These are phyloP conservation scores for Neltuma alba DNA, from an alignment of 306 rosid species.

Conservation along the genomic window DNA sequence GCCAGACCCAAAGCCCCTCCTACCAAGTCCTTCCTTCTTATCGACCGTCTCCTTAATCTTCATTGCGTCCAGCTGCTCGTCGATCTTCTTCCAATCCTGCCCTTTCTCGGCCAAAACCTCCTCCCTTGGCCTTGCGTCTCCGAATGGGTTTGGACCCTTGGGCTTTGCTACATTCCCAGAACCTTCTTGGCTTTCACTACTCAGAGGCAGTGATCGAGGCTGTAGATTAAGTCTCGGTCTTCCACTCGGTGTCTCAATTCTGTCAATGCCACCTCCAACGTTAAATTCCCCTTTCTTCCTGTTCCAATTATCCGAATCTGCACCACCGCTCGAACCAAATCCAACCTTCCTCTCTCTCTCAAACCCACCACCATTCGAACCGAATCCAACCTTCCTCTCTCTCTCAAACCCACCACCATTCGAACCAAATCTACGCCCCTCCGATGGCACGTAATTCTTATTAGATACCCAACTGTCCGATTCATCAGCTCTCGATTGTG, in stretches of 20 bases:
- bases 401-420: conserved; percentile 65
- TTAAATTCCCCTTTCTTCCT: conserved; percentile 50
- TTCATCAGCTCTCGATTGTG: conserved; percentile 88
- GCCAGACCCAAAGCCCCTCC: conserved; percentile 52
- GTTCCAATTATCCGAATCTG: conserved; percentile 70
- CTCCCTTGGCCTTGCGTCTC: conserved; percentile 79
- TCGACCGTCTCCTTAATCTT: conserved; percentile 52
- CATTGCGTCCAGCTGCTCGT: conserved; percentile 62
- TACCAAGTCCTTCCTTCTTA: conserved; percentile 46
- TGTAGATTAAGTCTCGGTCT: conserved; percentile 86
- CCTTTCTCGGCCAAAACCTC: conserved; percentile 78
- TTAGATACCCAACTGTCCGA: conserved; percentile 82
- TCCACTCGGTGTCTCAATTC: conserved; percentile 35
- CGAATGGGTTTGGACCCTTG: conserved; percentile 73
- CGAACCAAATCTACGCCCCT: conserved; percentile 61
- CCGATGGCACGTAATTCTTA: conserved; percentile 62
- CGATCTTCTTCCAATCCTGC: conserved; percentile 72
- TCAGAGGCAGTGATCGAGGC: conserved; percentile 61
- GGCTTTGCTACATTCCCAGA: conserved; percentile 53
- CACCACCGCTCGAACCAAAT: conserved; percentile 61
- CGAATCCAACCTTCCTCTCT: conserved; percentile 64
- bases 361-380: conserved; percentile 55
- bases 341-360: conserved; percentile 73
- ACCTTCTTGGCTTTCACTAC: conserved; percentile 48
- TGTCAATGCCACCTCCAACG: conserved; percentile 43